Evolutionary conservation across 176 grass and related monocot species (phyloP), one percentile per base, ranked within the genome.

Genomic region (Triticum urartu): DNA sequence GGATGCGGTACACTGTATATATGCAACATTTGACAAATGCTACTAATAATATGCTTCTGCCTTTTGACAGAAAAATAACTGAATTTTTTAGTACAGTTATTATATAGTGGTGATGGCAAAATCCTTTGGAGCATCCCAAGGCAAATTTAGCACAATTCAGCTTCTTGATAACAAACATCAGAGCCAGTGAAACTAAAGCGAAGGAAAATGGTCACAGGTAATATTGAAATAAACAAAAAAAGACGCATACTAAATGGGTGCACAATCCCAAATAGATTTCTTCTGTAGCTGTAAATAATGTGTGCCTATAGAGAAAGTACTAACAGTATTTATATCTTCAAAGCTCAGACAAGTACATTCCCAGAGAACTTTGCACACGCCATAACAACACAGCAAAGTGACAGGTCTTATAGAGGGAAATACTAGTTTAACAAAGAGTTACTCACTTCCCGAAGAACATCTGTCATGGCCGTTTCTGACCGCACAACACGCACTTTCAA

Each of bases 391-490:
- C 10, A 61, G 11, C 20, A 21, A 83, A 43, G 14, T 32, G 6
- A n/a, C 17, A 36, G 6, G 68, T 35, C 75, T 36, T 38, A 66
- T 14, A 77, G 13, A 54, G 17, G 82, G 61, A 68, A 64, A 42
- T 72, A 72, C 6, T 8, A 52, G 54, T 60, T 7, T 58, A 7
- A 80, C 22, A 68, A 77, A 87, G 47, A 87, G 47, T 73, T 82
- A 90, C 87, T 89, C 64, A 95, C 93, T 85, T 98, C 93, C 68
- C 91, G 90, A 60, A 95, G 86, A 87, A 98, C 95, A 91, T 98
- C 95, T 43, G 89, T 94, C 93, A 98, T 92, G n/a, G 95, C 95
- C 71, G 95, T 98, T 95, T 95, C 91, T 62, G 80, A 81, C 38
- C 78, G 82, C 78, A 87, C 94, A 56, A 96, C 94, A 80, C 69